phyloP scores from a whole-genome alignment of 2,329 filamentous ascomycete species.

The Malbranchea cinnamomea region DNA sequence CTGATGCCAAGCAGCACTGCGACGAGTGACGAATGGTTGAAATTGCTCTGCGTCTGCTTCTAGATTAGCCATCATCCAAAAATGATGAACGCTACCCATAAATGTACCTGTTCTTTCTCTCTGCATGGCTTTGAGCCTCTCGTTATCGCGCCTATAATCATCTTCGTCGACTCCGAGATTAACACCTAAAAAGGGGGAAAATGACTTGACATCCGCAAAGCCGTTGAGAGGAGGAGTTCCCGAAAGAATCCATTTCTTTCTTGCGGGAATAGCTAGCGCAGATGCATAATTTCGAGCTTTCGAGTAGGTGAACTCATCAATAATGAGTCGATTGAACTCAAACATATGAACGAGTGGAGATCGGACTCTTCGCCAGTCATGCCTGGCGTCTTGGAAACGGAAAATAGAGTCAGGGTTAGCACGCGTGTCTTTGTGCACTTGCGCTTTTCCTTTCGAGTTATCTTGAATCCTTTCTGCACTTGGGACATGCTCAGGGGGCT shows the following conservation, averaged over 20 bases:
- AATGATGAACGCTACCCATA: not conserved
- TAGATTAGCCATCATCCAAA: constrained; percentile 9
- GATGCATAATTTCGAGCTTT: constrained; percentile 27
- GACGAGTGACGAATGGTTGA: constrained; percentile 34
- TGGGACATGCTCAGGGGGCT: constrained; percentile 6
- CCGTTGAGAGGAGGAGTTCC: constrained; percentile 45
- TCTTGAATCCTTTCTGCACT: constrained; percentile 11
- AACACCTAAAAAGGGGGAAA: constrained; percentile 41
- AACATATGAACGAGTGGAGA: constrained; percentile 43
- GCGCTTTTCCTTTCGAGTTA: constrained; percentile 4
- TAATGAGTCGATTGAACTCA: constrained; percentile 42
- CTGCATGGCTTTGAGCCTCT: constrained; percentile 28
- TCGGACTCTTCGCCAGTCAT: constrained; percentile 15
- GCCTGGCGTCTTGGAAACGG: constrained; percentile 13
- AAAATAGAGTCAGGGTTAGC: constrained; percentile 11
- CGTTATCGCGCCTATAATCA: constrained; percentile 28
- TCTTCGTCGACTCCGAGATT: constrained; percentile 41
- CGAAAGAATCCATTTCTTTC: constrained; percentile 47
- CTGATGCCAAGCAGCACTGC: constrained; percentile 38
- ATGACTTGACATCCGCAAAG: constrained; percentile 44
- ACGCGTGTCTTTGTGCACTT: constrained; percentile 3
- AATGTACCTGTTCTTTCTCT: constrained; percentile 30
- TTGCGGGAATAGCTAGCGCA: constrained; percentile 32
- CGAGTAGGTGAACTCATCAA: constrained; percentile 51
- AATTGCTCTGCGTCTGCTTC: constrained; percentile 39